phyloP scores from a whole-genome alignment of 805 yeast genomes.

The Yarrowia osloensis region DNA sequence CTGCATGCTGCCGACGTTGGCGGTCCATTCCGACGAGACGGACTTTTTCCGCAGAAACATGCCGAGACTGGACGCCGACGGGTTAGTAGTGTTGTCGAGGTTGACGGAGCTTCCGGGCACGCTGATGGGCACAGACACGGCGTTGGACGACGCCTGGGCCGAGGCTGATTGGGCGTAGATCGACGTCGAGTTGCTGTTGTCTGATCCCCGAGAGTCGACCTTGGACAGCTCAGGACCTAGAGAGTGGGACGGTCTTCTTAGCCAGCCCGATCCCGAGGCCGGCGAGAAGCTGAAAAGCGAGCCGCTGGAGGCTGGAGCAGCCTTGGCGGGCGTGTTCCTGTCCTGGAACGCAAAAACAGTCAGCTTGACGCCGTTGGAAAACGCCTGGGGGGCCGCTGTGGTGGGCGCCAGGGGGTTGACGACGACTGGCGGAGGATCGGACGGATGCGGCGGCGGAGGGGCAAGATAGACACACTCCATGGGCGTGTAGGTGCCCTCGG shows the following conservation, averaged over 20 bases:
- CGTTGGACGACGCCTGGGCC: slow-evolving; percentile 3
- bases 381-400: slow-evolving; percentile 38
- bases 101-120: neutral
- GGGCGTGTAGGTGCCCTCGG: slow-evolving; percentile 42
- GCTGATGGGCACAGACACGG: slow-evolving; percentile 16
- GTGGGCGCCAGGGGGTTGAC: slow-evolving; percentile 45
- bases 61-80: neutral
- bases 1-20: neutral
- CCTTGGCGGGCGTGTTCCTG: neutral
- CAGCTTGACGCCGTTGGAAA: slow-evolving; percentile 36
- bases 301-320: neutral
- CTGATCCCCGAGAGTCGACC: slow-evolving; percentile 21
- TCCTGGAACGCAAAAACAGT: slow-evolving; percentile 15
- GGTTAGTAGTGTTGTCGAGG: neutral
- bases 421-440: slow-evolving; percentile 41
- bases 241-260: neutral
- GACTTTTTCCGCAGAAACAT: slow-evolving; percentile 22
- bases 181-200: neutral
- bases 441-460: slow-evolving; percentile 45
- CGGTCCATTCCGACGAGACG: neutral
- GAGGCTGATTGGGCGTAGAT: slow-evolving; percentile 4
- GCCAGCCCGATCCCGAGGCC: slow-evolving; percentile 19
- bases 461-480: slow-evolving; percentile 42
- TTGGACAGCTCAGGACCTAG: neutral
- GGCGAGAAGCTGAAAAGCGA: slow-evolving; percentile 8